A percentile compares a stretch with the other conserved stretches of the same genome.
phyloP scores from a whole-genome alignment of 768 basidiomycete species.

The Russula compacta region DNA sequence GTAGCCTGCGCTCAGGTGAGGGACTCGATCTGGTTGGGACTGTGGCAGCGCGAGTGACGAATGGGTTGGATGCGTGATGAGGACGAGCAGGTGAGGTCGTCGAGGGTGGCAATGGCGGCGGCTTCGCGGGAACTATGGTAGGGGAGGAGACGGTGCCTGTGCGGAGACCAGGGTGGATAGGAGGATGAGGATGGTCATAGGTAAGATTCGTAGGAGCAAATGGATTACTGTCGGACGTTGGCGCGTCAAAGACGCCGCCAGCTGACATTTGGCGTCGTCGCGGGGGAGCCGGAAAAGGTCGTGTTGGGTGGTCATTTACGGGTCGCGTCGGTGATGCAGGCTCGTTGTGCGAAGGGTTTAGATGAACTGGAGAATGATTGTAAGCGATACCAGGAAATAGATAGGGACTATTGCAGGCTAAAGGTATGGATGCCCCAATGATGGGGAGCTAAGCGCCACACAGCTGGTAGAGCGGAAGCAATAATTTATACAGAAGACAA shows the following conservation, averaged over 20 bases:
- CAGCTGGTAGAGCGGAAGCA: neutral
- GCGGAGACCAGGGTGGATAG: constrained; percentile 16
- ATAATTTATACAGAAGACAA: neutral
- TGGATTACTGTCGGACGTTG: constrained; percentile 20
- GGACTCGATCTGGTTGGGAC: neutral
- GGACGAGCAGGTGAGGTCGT: neutral
- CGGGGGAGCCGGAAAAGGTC: constrained; percentile 6
- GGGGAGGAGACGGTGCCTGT: constrained; percentile 10
- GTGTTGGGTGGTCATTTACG: constrained; percentile 10
- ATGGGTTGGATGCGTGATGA: constrained; percentile 20
- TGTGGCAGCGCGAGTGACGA: constrained; percentile 12
- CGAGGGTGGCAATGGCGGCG: neutral
- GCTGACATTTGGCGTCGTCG: constrained; percentile 16
- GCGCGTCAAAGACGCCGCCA: constrained; percentile 12
- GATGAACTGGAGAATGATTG: neutral
- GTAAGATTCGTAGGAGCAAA: constrained; percentile 6
- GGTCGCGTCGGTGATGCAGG: constrained; percentile 10
- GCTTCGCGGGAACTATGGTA: constrained; percentile 8
- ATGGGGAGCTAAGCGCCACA: neutral
- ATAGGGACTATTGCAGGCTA: neutral
- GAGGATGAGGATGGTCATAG: constrained; percentile 14
- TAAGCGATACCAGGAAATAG: neutral
- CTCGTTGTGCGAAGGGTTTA: constrained; percentile 2
- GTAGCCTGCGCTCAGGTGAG: constrained; percentile 14
- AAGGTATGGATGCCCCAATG: neutral